Percentiles rank a stretch among this genome's conserved stretches.
phyloP scores from a whole-genome alignment of 2,329 filamentous ascomycete genomes.

The Fusarium austroafricanum region DNA sequence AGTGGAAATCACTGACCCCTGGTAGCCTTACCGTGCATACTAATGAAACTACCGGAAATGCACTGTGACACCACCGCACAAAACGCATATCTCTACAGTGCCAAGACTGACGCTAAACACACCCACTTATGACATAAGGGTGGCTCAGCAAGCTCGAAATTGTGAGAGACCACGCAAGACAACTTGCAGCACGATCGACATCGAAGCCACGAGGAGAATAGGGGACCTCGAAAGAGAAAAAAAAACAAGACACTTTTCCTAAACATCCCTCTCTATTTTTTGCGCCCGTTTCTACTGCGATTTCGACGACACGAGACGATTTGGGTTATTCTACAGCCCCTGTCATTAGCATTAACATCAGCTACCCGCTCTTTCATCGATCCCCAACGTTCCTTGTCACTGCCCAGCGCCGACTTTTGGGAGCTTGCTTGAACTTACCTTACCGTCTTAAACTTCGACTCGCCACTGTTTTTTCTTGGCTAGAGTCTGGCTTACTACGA shows the following conservation, averaged over 20 bases:
- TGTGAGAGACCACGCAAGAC: conserved; percentile 49
- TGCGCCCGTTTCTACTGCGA: conserved; percentile 10
- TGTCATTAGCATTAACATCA: conserved; percentile 34
- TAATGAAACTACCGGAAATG: not conserved
- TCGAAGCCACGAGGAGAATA: conserved; percentile 46
- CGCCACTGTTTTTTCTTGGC: not conserved
- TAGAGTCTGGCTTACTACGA: not conserved
- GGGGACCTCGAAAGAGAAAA: conserved; percentile 37
- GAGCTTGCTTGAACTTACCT: conserved; percentile 17
- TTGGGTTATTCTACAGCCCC: conserved; percentile 32
- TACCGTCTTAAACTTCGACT: conserved; percentile 8
- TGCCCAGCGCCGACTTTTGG: conserved; percentile 39
- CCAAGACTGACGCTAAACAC: not conserved
- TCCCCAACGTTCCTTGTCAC: conserved; percentile 43
- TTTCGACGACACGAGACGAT: conserved; percentile 16
- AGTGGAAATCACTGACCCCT: conserved; percentile 33
- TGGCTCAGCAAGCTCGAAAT: conserved; percentile 48
- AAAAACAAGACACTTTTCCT: conserved; percentile 38
- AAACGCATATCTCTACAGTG: conserved; percentile 36
- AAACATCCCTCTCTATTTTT: conserved; percentile 22
- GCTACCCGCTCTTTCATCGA: conserved; percentile 35
- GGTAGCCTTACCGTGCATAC: conserved; percentile 31
- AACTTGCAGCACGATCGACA: conserved; percentile 42
- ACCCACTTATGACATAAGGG: conserved; percentile 48
- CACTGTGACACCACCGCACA: conserved; percentile 5